Conservation (phyloP, 441 rosid genomes). For the Hura crepitans region DNA sequence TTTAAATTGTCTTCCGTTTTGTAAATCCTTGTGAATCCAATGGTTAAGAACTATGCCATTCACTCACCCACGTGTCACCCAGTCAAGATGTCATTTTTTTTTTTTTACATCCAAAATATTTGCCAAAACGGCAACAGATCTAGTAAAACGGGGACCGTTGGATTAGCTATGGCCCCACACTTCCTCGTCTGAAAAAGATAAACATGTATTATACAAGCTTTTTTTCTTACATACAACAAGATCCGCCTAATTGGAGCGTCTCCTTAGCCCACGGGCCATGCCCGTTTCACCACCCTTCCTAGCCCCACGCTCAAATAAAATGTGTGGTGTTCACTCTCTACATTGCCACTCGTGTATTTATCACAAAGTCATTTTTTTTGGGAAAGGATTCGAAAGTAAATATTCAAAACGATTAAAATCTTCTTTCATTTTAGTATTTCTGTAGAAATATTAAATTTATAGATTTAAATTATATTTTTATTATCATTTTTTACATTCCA, state of each 20-base stretch:
- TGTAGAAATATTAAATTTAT: too few relatives aligned
- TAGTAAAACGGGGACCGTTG: background rate
- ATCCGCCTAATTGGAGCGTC: background rate
- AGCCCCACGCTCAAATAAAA: background rate
- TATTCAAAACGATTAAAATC: too few relatives aligned
- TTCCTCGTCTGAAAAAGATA: background rate
- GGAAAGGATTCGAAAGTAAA: too few relatives aligned
- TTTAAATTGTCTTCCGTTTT: background rate
- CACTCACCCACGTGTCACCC: background rate
- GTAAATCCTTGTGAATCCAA: background rate
- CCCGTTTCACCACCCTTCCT: background rate
- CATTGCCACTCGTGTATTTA: background rate
- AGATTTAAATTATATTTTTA: too few relatives aligned
- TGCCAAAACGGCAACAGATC: background rate
- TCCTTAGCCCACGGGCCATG: background rate
- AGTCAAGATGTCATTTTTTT: background rate
- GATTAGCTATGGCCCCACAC: background rate
- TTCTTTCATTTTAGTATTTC: too few relatives aligned
- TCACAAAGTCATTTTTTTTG: too few relatives aligned
- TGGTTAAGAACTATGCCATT: background rate
- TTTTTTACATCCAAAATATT: background rate
- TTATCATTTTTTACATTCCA: too few relatives aligned
- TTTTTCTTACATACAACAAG: background rate
- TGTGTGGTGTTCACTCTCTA: background rate
- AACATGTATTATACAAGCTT: background rate